Evolutionary conservation across 2,329 filamentous ascomycete genomes (phyloP).

Genomic region (Aureobasidium sp.): DNA sequence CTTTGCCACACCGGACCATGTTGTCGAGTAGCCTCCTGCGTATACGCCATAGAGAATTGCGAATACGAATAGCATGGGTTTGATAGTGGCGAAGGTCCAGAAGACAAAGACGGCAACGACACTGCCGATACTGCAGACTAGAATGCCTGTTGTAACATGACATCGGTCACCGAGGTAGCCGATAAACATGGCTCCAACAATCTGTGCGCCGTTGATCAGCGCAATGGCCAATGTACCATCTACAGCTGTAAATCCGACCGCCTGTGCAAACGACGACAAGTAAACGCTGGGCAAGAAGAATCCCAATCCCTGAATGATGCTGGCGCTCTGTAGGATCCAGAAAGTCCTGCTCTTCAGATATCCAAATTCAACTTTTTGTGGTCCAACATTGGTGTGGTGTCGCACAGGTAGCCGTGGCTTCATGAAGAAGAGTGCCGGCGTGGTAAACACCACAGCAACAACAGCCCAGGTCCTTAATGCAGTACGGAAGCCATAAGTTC

Average conservation of each 20-base stretch:
- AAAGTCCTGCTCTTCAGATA: slow-evolving; percentile 29
- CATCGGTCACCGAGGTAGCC: slow-evolving; percentile 31
- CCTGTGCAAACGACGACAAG: slow-evolving; percentile 31
- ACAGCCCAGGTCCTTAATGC: slow-evolving; percentile 37
- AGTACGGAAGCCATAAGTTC: slow-evolving; percentile 19
- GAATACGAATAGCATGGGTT: slow-evolving; percentile 34
- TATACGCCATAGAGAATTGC: slow-evolving; percentile 34
- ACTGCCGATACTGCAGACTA: slow-evolving; percentile 29
- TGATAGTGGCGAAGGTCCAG: slow-evolving; percentile 36
- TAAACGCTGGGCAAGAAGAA: slow-evolving; percentile 37
- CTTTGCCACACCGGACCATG: slow-evolving; percentile 24
- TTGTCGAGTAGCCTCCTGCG: slow-evolving; percentile 30
- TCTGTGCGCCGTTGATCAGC: slow-evolving; percentile 30
- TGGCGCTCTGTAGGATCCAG: slow-evolving; percentile 35
- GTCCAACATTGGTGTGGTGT: slow-evolving; percentile 14
- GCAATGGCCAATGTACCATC: slow-evolving; percentile 31
- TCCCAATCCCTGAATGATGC: slow-evolving; percentile 33
- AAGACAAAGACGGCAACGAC: slow-evolving; percentile 32
- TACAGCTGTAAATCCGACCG: slow-evolving; percentile 26
- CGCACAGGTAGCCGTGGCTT: slow-evolving; percentile 16
- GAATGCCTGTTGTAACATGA: slow-evolving; percentile 30
- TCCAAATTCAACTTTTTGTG: slow-evolving; percentile 24
- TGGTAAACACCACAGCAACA: slow-evolving; percentile 14
- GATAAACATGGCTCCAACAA: slow-evolving; percentile 30
- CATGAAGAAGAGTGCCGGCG: slow-evolving; percentile 14